phyloP scores from a whole-genome alignment of 257 asterid species.

The Perilla frutescens region DNA sequence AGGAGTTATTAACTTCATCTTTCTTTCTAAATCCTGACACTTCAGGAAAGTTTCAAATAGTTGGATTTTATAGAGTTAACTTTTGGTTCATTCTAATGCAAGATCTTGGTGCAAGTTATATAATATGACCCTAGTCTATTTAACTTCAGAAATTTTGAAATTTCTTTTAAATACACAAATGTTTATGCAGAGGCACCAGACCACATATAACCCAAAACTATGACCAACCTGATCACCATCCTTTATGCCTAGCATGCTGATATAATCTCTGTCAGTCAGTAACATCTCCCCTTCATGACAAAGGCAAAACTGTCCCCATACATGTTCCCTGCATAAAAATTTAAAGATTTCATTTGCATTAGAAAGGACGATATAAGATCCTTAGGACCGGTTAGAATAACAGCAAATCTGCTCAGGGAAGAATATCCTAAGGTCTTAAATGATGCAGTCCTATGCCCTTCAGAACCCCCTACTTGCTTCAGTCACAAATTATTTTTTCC shows the following conservation, averaged over 20 bases:
- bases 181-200: background rate
- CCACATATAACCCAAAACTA: slow-evolving; percentile 1
- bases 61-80: too few relatives aligned
- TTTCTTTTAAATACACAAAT: background rate
- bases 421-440: slow-evolving; percentile 8
- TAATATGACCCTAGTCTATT: background rate
- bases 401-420: slow-evolving; percentile 18
- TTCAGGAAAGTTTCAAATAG: background rate
- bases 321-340: slow-evolving; percentile 65
- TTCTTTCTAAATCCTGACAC: slow-evolving; percentile 6
- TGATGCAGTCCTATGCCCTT: slow-evolving; percentile 7
- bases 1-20: slow-evolving; percentile 3
- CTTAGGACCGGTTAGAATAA: background rate
- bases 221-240: slow-evolving; percentile 84
- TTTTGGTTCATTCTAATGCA: too few relatives aligned
- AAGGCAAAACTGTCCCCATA: slow-evolving; percentile 90
- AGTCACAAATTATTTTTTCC: background rate
- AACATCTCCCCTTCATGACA: slow-evolving; percentile 67
- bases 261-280: slow-evolving; percentile 55
- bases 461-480: background rate
- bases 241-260: slow-evolving; percentile 63
- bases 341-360: slow-evolving; percentile 16
- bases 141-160: background rate
- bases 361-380: slow-evolving; percentile 26
- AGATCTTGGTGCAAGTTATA: background rate